Evolutionary conservation across 2,329 filamentous ascomycete genomes (phyloP).

Genomic region (Amauroascus verrucosus): DNA sequence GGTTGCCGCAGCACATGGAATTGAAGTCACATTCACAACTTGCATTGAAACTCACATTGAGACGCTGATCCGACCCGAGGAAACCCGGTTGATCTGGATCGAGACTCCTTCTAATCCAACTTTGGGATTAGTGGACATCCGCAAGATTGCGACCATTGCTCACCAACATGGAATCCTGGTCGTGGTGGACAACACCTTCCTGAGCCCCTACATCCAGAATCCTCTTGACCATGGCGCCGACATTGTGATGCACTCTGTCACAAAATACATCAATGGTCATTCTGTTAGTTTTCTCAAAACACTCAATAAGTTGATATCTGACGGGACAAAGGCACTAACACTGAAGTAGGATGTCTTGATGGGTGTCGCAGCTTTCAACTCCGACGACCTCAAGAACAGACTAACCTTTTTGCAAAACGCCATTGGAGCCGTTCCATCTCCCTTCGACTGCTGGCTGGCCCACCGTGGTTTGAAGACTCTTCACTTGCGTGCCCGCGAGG

Average conservation of each 20-base stretch:
- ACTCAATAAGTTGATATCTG: not conserved
- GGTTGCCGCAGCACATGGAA: constrained; percentile 86
- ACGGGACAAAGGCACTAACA: not conserved
- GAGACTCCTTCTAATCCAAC: constrained; percentile 93
- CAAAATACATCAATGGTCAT: constrained; percentile 99
- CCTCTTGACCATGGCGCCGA: constrained; percentile 91
- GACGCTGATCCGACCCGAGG: constrained; percentile 64
- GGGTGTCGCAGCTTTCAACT: constrained; percentile 94
- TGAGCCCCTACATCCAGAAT: constrained; percentile 94
- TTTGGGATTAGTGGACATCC: constrained; percentile 82
- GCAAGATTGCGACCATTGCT: constrained; percentile 68
- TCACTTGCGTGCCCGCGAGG: constrained; percentile 80
- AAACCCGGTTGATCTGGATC: constrained; percentile 96
- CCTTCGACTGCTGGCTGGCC: constrained; percentile 96
- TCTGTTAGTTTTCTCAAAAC: constrained; percentile 33
- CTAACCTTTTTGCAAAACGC: constrained; percentile 93
- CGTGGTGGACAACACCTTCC: constrained; percentile 98
- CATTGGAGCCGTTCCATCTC: constrained; percentile 84
- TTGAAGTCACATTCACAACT: constrained; percentile 87
- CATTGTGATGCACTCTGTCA: constrained; percentile 92
- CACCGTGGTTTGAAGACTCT: constrained; percentile 95
- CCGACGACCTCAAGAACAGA: constrained; percentile 61
- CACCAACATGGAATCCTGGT: constrained; percentile 84
- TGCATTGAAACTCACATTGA: constrained; percentile 81
- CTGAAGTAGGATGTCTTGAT: constrained; percentile 70